A percentile compares a stretch with the other conserved stretches of the same genome.
Evolutionary conservation across 139 green algal genomes (phyloP).

Genomic region (Penium margaritaceum): DNA sequence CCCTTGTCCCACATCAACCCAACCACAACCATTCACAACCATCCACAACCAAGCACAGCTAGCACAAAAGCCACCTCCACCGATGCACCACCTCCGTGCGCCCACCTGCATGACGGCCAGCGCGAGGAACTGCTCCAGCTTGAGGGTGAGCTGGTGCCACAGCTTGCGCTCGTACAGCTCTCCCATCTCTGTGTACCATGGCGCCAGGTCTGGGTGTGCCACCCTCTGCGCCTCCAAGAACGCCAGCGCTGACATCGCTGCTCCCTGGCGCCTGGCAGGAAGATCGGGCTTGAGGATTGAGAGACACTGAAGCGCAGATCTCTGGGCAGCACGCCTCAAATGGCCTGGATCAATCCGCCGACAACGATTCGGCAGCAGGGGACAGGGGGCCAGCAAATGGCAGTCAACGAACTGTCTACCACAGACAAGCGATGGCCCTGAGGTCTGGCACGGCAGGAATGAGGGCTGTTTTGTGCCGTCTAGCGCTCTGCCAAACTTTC

Average conservation of each 20-base stretch:
- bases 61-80: not conserved
- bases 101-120: constrained; percentile 30
- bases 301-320: no score
- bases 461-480: no score
- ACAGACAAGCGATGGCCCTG: no score
- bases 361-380: no score
- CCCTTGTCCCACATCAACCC: no score
- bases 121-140: constrained; percentile 64
- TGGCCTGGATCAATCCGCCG: no score
- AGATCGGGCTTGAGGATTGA: not conserved
- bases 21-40: not conserved
- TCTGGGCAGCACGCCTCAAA: no score
- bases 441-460: no score
- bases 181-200: constrained; percentile 40
- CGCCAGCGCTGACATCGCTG: constrained; percentile 33
- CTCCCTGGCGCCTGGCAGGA: not conserved
- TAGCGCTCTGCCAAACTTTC: no score
- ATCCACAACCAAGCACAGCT: not conserved
- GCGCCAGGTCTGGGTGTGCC: constrained; percentile 38
- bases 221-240: constrained; percentile 41
- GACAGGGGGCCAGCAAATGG: no score
- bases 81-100: no score
- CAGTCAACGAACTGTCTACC: no score
- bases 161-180: constrained; percentile 82
- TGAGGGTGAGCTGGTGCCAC: constrained; percentile 92